Percentiles rank a stretch among this genome's conserved stretches.
phyloP scores from a whole-genome alignment of 495 filamentous ascomycete species.

The Aspergillus kassunensis region DNA sequence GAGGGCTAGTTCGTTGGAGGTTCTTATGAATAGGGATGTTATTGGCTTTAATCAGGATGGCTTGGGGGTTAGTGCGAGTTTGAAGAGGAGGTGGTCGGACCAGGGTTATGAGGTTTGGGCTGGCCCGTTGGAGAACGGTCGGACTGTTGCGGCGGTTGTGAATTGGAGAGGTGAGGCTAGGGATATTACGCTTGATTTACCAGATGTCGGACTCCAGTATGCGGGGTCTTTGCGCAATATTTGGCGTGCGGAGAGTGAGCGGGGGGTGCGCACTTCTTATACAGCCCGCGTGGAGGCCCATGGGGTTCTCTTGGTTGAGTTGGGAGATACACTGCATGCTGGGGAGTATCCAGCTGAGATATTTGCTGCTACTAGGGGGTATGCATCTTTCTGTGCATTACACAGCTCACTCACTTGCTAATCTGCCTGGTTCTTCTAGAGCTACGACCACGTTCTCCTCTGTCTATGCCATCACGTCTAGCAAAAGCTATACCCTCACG shows the following conservation, averaged over 20 bases:
- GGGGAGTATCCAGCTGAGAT: slow-evolving; percentile 20
- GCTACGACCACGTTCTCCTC: slow-evolving; percentile 25
- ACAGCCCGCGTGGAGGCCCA: slow-evolving; percentile 35
- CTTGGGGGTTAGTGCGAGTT: slow-evolving; percentile 41
- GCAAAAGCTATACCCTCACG: slow-evolving; percentile 25
- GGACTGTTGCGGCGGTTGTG: slow-evolving; percentile 40
- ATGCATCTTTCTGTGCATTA: slow-evolving; percentile 3
- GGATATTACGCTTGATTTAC: slow-evolving; percentile 34
- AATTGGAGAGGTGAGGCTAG: slow-evolving; percentile 42
- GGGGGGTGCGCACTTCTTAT: slow-evolving; percentile 35
- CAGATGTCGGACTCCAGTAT: slow-evolving; percentile 38
- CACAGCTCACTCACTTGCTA: too few relatives aligned
- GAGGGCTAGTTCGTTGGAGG: slow-evolving; percentile 25
- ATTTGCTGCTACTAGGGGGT: slow-evolving; percentile 23
- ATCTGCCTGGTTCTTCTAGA: too few relatives aligned
- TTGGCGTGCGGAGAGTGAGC: slow-evolving; percentile 31
- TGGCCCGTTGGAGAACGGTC: slow-evolving; percentile 35
- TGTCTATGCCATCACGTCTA: slow-evolving; percentile 37
- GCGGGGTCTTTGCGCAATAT: slow-evolving; percentile 39
- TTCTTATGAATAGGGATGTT: slow-evolving; percentile 47
- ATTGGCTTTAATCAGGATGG: slow-evolving; percentile 53
- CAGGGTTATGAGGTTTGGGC: slow-evolving; percentile 47
- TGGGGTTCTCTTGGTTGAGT: slow-evolving; percentile 41
- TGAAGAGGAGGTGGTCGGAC: slow-evolving; percentile 34
- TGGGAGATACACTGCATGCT: slow-evolving; percentile 29